Evolutionary conservation across 352 stramenopile species (phyloP).

Genomic region (Halophytophthora polymorphica): DNA sequence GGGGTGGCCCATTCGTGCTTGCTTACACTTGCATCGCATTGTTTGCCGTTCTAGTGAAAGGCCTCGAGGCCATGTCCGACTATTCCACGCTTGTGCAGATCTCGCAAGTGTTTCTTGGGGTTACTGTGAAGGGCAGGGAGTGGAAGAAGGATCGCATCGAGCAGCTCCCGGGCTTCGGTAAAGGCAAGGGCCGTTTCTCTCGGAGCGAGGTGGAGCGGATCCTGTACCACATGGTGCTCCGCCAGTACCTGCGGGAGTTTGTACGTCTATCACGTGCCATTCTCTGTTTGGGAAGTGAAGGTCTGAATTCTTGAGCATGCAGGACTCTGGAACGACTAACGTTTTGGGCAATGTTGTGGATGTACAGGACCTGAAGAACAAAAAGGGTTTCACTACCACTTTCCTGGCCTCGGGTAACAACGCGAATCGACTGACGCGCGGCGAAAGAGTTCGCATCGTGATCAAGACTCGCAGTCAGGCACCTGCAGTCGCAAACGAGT

Average conservation of each 20-base stretch:
- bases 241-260: constrained; percentile 76
- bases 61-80: constrained; percentile 54
- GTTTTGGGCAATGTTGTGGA: background rate
- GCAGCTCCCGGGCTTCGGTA: constrained; percentile 58
- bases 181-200: constrained; percentile 68
- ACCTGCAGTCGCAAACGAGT: constrained; percentile 20
- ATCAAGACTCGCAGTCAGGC: constrained; percentile 70
- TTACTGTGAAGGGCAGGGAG: constrained; percentile 62
- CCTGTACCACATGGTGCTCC: constrained; percentile 86
- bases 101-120: constrained; percentile 68
- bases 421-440: constrained; percentile 45
- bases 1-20: background rate
- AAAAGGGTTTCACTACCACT: constrained; percentile 80
- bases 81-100: constrained; percentile 72
- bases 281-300: background rate
- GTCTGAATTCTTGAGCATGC: no score
- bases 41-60: constrained; percentile 40
- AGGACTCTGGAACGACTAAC: no score
- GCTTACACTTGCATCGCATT: background rate
- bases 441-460: constrained; percentile 73
- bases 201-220: constrained; percentile 82
- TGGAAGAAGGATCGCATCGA: constrained; percentile 63
- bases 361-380: constrained; percentile 72
- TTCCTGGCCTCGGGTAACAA: constrained; percentile 65
- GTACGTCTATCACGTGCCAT: constrained; percentile 17